These are phyloP conservation scores for Backusella circina DNA, from an alignment of 192 early-diverging fungal genomes.

Conservation along the genomic window DNA sequence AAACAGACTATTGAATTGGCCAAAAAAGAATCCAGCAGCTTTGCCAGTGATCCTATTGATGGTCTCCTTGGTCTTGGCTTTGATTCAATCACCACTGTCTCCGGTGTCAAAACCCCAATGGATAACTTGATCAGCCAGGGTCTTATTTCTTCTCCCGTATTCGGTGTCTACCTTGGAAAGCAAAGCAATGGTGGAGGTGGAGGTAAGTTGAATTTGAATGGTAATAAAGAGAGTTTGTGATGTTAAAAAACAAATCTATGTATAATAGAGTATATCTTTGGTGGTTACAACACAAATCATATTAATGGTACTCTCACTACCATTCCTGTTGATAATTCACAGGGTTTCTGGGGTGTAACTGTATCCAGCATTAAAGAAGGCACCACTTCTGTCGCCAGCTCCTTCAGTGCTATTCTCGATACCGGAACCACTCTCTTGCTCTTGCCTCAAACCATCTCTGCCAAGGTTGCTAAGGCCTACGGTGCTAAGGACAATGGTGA, in stretches of 20 bases:
- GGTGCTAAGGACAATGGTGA: conserved; percentile 21
- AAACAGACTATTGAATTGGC: conserved; percentile 64
- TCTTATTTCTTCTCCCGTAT: conserved; percentile 50
- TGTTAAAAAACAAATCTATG: background rate
- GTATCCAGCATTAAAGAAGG: conserved; percentile 6
- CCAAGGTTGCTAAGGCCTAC: conserved; percentile 14
- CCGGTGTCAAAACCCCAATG: conserved; percentile 48
- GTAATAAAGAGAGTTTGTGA: background rate
- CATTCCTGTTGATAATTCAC: conserved; percentile 35
- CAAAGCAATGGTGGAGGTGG: conserved; percentile 40
- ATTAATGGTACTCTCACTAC: conserved; percentile 42
- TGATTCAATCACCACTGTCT: conserved; percentile 42
- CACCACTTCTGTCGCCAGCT: background rate
- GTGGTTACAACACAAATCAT: conserved; percentile 38
- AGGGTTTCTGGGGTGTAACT: conserved; percentile 28
- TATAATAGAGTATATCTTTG: conserved; percentile 44
- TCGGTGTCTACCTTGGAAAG: conserved; percentile 58
- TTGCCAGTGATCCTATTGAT: conserved; percentile 54
- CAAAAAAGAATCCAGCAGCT: conserved; percentile 53
- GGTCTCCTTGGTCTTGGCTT: conserved; percentile 66
- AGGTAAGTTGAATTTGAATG: conserved; percentile 22
- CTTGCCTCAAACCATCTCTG: conserved; percentile 19
- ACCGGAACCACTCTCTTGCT: conserved; percentile 43
- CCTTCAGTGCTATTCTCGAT: conserved; percentile 38
- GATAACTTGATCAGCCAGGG: conserved; percentile 55